Conservation (phyloP, 1,284 basidiomycete species). For the Papiliotrema nemorosa region DNA sequence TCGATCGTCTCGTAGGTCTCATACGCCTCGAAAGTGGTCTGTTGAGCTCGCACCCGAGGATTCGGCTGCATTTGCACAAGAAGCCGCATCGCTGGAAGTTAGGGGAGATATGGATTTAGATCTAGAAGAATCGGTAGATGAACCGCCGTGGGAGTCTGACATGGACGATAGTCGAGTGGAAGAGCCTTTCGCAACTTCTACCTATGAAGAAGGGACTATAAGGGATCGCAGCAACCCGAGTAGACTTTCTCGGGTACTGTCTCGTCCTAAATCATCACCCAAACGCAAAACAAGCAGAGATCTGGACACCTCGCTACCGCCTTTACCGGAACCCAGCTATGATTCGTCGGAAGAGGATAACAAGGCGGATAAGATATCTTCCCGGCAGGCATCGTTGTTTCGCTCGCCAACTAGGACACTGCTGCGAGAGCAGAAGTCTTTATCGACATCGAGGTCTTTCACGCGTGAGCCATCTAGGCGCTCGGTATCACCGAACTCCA, state of each 20-base stretch:
- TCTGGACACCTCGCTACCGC: conserved; percentile 22
- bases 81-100: conserved; percentile 21
- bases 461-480: neutral
- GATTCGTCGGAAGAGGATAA: conserved; percentile 11
- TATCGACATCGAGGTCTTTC: neutral
- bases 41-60: conserved; percentile 31
- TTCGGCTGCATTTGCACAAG: conserved; percentile 26
- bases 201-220: neutral
- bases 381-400: conserved; percentile 26
- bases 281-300: neutral
- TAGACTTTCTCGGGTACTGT: neutral
- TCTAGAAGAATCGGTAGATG: conserved; percentile 26
- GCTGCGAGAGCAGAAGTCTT: neutral
- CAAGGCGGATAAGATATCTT: conserved; percentile 19
- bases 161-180: conserved; percentile 11
- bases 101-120: conserved; percentile 34
- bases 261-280: neutral
- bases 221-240: neutral
- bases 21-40: conserved; percentile 19
- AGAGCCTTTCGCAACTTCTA: neutral
- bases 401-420: conserved; percentile 16
- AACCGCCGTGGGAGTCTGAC: conserved; percentile 12
- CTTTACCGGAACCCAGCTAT: conserved; percentile 22
- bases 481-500: conserved; percentile 2
- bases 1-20: neutral